Evolutionary conservation across 2,329 filamentous ascomycete genomes (phyloP).

Genomic region (Pseudopyricularia javanii): DNA sequence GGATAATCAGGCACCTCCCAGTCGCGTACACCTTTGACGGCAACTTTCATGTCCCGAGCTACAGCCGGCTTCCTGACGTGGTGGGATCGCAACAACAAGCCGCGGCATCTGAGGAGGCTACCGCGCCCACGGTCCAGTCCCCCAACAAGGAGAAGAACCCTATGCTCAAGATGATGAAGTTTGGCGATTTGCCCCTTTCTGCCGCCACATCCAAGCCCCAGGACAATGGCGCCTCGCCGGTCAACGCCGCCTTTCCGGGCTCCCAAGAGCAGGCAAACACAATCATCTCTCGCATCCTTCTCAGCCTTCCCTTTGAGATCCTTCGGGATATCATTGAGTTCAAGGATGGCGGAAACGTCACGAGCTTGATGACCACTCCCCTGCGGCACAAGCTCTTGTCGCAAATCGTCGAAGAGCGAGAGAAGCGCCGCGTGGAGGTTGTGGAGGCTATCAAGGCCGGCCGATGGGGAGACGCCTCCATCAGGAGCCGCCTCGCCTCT

Average conservation of each 20-base stretch:
- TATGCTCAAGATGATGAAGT: conserved; percentile 38
- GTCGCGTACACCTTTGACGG: conserved; percentile 46
- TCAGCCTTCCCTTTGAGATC: conserved; percentile 57
- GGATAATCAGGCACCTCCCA: conserved; percentile 46
- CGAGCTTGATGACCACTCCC: conserved; percentile 35
- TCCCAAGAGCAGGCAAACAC: conserved; percentile 18
- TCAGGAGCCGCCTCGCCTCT: conserved; percentile 5
- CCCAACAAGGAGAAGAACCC: background rate
- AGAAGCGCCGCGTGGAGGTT: conserved; percentile 36
- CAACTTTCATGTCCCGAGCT: conserved; percentile 21
- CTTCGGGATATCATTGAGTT: conserved; percentile 56
- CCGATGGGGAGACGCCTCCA: conserved; percentile 2
- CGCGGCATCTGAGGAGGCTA: background rate
- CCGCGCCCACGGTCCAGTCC: background rate
- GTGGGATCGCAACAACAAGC: background rate
- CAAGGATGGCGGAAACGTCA: conserved; percentile 35
- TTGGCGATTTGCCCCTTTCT: conserved; percentile 48
- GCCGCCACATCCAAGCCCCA: background rate
- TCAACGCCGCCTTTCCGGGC: background rate
- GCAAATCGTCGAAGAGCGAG: conserved; percentile 42
- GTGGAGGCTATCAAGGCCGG: conserved; percentile 17
- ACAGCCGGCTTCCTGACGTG: conserved; percentile 25
- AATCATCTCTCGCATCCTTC: conserved; percentile 51
- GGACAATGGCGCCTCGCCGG: background rate
- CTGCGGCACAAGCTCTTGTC: conserved; percentile 34